These are phyloP conservation scores for Cryphonectria parasitica DNA, from an alignment of 2,329 filamentous ascomycete genomes.

Conservation along the genomic window DNA sequence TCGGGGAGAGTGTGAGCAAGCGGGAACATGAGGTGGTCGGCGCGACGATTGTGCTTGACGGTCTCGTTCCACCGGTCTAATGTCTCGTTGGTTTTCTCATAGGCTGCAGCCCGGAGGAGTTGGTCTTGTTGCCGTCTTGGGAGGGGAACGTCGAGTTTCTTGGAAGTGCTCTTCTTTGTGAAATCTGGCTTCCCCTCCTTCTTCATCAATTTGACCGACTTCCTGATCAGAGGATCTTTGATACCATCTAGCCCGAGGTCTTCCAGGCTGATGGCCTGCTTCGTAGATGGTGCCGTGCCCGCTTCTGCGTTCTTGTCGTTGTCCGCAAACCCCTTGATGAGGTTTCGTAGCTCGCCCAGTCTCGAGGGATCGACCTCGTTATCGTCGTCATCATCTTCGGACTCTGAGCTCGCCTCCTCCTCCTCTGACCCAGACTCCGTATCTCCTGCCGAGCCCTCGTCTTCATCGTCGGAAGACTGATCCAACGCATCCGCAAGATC, in stretches of 20 bases:
- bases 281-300: conserved; percentile 53
- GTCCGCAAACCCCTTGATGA: conserved; percentile 71
- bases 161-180: conserved; percentile 59
- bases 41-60: conserved; percentile 89
- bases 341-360: conserved; percentile 66
- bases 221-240: conserved; percentile 76
- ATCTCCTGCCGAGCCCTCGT: conserved; percentile 48
- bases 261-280: conserved; percentile 72
- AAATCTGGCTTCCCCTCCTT: conserved; percentile 58
- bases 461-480: conserved; percentile 53
- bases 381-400: conserved; percentile 53
- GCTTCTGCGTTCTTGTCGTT: conserved; percentile 57
- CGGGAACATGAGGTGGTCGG: conserved; percentile 89
- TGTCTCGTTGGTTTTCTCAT: conserved; percentile 89
- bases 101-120: conserved; percentile 79
- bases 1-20: conserved; percentile 72
- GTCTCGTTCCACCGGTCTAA: conserved; percentile 92
- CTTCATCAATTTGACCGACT: conserved; percentile 74
- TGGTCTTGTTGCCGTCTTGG: conserved; percentile 85
- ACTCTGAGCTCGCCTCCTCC: conserved; percentile 43
- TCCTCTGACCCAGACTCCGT: conserved; percentile 48
- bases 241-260: conserved; percentile 74
- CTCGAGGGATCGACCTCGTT: conserved; percentile 56
- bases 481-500: conserved; percentile 29
- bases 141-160: conserved; percentile 81